A percentile compares a stretch with the other conserved stretches of the same genome.
Conservation (phyloP, 169 alveolate species). For the Plasmodium inui region DNA sequence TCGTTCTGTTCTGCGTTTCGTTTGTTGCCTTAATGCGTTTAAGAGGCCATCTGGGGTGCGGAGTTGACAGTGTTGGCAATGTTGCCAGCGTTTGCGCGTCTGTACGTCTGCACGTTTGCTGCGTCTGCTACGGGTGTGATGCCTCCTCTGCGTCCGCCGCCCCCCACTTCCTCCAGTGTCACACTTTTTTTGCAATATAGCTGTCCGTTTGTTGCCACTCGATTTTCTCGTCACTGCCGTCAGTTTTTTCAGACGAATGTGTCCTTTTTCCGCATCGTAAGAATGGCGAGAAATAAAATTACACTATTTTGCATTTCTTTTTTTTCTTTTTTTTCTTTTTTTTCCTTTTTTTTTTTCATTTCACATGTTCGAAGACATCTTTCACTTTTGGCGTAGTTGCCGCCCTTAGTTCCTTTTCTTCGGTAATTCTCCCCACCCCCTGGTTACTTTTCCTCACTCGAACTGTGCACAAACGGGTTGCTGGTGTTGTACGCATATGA, state of each 20-base stretch:
- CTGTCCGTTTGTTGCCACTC: background rate
- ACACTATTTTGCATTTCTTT: background rate
- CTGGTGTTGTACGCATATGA: background rate
- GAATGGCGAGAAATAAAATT: background rate
- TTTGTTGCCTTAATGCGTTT: background rate
- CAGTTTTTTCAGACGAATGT: background rate
- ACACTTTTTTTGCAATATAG: background rate
- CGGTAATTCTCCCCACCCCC: background rate
- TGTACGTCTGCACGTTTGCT: no score
- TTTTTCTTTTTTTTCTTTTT: background rate
- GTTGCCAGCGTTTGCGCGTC: background rate
- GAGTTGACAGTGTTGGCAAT: background rate
- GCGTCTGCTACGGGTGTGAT: background rate
- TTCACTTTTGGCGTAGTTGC: background rate
- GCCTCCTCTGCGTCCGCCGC: background rate
- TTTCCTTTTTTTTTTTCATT: background rate
- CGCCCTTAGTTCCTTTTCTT: slow-evolving; percentile 6
- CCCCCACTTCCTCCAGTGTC: background rate
- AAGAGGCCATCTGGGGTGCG: background rate
- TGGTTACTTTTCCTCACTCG: background rate
- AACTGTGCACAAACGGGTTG: background rate
- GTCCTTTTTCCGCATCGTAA: background rate
- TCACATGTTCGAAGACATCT: background rate
- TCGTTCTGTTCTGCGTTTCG: background rate
- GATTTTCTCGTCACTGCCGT: background rate